Percentiles rank a stretch among this genome's conserved stretches.
Conservation (phyloP, 202 grass and related monocot genomes). For the Panicum virgatum region DNA sequence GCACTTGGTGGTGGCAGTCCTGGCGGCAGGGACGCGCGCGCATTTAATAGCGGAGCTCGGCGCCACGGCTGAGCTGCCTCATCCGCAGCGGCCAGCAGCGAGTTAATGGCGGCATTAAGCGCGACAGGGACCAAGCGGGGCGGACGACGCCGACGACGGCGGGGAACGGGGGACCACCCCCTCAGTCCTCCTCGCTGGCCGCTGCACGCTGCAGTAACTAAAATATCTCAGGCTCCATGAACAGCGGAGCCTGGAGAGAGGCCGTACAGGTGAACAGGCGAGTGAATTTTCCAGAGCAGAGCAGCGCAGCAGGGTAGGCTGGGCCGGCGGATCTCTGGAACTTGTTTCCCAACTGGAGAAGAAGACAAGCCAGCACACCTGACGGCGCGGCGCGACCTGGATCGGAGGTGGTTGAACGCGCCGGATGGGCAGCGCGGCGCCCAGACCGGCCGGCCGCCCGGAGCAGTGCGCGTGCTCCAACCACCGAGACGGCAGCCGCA, state of each 20-base stretch:
- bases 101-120: slow-evolving; percentile 19
- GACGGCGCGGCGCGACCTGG: not conserved
- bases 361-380: slow-evolving; percentile 6
- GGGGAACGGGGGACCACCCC: no score
- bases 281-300: not conserved
- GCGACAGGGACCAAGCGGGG: not conserved
- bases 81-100: not conserved
- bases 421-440: not conserved
- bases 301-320: not conserved
- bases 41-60: slow-evolving; percentile 5
- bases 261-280: not conserved
- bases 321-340: not conserved
- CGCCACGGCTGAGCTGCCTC: not conserved
- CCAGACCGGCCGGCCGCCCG: not conserved
- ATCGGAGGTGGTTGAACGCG: not conserved
- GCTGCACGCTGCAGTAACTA: not conserved
- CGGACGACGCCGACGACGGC: not conserved
- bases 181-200: no score
- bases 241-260: not conserved
- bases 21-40: not conserved
- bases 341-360: not conserved
- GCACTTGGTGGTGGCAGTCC: not conserved
- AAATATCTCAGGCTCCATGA: slow-evolving; percentile 1
- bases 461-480: slow-evolving; percentile 22
- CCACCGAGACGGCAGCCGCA: not conserved